Evolutionary conservation across 176 grass and related monocot species (phyloP).

Genomic region (Dactylis glomerata): DNA sequence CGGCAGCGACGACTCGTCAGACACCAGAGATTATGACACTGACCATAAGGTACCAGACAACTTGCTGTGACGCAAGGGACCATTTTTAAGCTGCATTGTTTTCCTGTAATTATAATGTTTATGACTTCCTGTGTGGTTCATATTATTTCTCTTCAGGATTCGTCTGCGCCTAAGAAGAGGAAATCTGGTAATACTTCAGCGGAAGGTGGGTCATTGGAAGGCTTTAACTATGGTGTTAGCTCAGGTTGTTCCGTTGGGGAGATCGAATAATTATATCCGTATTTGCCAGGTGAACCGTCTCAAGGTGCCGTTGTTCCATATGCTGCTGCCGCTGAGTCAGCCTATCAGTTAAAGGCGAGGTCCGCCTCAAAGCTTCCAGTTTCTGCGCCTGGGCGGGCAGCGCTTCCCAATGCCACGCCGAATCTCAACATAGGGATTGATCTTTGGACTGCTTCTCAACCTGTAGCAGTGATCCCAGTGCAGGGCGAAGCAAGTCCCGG

Average conservation of each 20-base stretch:
- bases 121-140: slow-evolving; percentile 31
- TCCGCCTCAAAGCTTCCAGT: slow-evolving; percentile 90
- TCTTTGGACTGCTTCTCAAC: slow-evolving; percentile 68
- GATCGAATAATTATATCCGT: background rate
- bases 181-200: slow-evolving; percentile 56
- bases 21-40: slow-evolving; percentile 66
- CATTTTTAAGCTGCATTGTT: slow-evolving; percentile 41
- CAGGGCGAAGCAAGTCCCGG: slow-evolving; percentile 40
- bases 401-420: slow-evolving; percentile 55
- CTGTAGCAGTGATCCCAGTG: slow-evolving; percentile 47
- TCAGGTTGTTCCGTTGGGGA: background rate
- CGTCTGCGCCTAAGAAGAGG: slow-evolving; percentile 69
- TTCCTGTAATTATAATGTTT: slow-evolving; percentile 21
- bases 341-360: slow-evolving; percentile 49
- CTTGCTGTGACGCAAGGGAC: slow-evolving; percentile 10
- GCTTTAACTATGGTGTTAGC: slow-evolving; percentile 2
- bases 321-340: slow-evolving; percentile 34
- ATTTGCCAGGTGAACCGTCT: slow-evolving; percentile 58
- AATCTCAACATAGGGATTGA: slow-evolving; percentile 86
- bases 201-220: slow-evolving; percentile 49
- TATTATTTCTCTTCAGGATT: slow-evolving; percentile 53
- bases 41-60: slow-evolving; percentile 59
- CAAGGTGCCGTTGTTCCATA: slow-evolving; percentile 38
- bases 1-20: slow-evolving; percentile 75
- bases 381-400: slow-evolving; percentile 77